Percentiles rank a stretch among this genome's conserved stretches.
These are phyloP conservation scores for Solanum aculeatissimum DNA, from an alignment of 305 asterid species.

Conservation along the genomic window DNA sequence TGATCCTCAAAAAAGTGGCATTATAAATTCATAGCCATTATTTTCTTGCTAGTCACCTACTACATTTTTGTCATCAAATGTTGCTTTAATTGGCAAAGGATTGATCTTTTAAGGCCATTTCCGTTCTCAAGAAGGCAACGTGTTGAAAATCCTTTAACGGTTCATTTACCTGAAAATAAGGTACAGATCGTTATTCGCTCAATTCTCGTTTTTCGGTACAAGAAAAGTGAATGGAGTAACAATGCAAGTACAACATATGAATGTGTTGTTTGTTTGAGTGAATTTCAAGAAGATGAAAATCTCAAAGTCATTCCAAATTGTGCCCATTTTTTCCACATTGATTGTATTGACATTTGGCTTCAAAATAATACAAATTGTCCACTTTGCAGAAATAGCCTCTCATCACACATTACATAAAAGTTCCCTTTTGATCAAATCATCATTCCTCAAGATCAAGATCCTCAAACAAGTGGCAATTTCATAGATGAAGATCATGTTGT, in stretches of 20 bases:
- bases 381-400: conserved; percentile 53
- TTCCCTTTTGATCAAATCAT: conserved; percentile 10
- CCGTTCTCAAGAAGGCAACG: conserved; percentile 17
- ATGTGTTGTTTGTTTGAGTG: conserved; percentile 65
- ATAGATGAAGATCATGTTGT: conserved; percentile 61
- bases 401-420: background rate
- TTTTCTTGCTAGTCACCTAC: background rate
- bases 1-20: too few species aligned
- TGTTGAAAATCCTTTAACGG: conserved; percentile 11
- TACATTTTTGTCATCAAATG: conserved; percentile 12
- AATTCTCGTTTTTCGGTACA: conserved; percentile 44
- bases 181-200: conserved; percentile 47
- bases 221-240: conserved; percentile 4
- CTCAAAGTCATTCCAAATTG: conserved; percentile 58
- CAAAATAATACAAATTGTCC: conserved; percentile 49
- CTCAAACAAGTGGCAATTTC: conserved; percentile 1
- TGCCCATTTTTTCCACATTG: conserved; percentile 55
- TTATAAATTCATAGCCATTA: background rate
- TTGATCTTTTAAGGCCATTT: conserved; percentile 46
- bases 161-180: conserved; percentile 24
- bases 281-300: conserved; percentile 50
- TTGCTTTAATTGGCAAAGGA: conserved; percentile 67
- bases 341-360: background rate
- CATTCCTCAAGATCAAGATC: background rate
- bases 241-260: conserved; percentile 12